phyloP scores from a whole-genome alignment of 441 rosid species.

The Brassica balearica region DNA sequence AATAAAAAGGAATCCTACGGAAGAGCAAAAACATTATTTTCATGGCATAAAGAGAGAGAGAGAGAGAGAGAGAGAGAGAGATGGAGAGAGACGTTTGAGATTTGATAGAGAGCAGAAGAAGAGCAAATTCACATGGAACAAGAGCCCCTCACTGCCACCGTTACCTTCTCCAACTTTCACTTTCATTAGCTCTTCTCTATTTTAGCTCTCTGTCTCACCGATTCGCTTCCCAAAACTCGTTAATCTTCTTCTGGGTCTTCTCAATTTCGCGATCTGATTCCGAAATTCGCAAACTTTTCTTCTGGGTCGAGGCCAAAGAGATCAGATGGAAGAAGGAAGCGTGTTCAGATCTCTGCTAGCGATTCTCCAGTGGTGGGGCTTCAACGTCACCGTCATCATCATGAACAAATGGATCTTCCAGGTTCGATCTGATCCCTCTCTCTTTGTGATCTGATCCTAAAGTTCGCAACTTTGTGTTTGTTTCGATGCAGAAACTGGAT shows the following conservation, averaged over 20 bases:
- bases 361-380: slow-evolving; percentile 95
- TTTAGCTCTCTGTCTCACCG: slow-evolving; percentile 24
- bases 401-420: slow-evolving; percentile 99
- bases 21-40: slow-evolving; percentile 46
- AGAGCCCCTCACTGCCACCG: slow-evolving; percentile 54
- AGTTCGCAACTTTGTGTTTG: neutral
- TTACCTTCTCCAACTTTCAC: slow-evolving; percentile 47
- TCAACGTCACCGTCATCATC: slow-evolving; percentile 94
- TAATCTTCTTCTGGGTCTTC: slow-evolving; percentile 39
- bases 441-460: neutral
- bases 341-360: slow-evolving; percentile 91
- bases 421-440: slow-evolving; percentile 48
- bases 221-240: slow-evolving; percentile 33
- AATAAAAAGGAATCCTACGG: slow-evolving; percentile 18
- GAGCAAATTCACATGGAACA: slow-evolving; percentile 59
- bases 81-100: slow-evolving; percentile 46
- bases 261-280: slow-evolving; percentile 24
- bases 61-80: slow-evolving; percentile 30
- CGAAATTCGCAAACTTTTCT: slow-evolving; percentile 15
- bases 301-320: neutral
- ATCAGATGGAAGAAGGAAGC: slow-evolving; percentile 80
- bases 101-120: slow-evolving; percentile 35
- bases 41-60: slow-evolving; percentile 39
- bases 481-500: slow-evolving; percentile 74
- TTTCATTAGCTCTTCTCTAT: slow-evolving; percentile 37